A percentile compares a stretch with the other conserved stretches of the same genome.
phyloP scores from a whole-genome alignment of 768 basidiomycete species.

The Lentinus tigrinus region DNA sequence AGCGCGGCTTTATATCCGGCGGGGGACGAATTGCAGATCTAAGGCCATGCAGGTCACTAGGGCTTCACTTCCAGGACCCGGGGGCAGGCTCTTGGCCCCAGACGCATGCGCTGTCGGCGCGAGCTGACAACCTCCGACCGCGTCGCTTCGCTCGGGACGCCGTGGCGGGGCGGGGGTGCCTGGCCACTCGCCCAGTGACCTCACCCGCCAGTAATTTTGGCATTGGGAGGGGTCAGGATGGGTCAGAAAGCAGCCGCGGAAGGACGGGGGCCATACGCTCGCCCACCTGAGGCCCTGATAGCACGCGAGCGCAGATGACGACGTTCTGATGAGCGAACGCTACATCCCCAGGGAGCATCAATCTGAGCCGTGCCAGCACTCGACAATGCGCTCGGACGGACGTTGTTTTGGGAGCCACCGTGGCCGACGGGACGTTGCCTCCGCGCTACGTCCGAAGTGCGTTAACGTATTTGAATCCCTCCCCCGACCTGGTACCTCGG shows the following conservation, averaged over 20 bases:
- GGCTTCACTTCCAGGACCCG: constrained; percentile 3
- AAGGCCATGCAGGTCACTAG: no score
- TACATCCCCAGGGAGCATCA: constrained; percentile 7
- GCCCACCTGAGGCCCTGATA: constrained; percentile 15
- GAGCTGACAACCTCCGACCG: constrained; percentile 3
- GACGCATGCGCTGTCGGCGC: constrained; percentile 4
- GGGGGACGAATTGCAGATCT: constrained; percentile 1
- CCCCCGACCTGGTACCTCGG: constrained; percentile 3
- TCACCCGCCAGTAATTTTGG: constrained; percentile 13
- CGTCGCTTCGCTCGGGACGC: neutral
- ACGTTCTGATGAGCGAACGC: constrained; percentile 11
- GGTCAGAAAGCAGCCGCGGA: constrained; percentile 8
- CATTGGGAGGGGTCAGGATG: neutral
- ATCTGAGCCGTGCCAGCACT: neutral
- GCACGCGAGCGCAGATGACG: neutral
- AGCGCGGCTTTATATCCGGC: constrained; percentile 3
- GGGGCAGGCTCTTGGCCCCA: neutral
- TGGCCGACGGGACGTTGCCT: neutral
- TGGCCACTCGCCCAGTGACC: constrained; percentile 12
- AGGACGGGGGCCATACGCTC: neutral
- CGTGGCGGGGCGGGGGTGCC: constrained; percentile 2
- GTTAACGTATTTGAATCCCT: neutral
- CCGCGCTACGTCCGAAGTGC: constrained; percentile 6
- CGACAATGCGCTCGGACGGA: neutral
- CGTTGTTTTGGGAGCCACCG: neutral